Evolutionary conservation across 345 rosid genomes (phyloP), one percentile per base, ranked within the genome.

Genomic region (Arabis alpina): DNA sequence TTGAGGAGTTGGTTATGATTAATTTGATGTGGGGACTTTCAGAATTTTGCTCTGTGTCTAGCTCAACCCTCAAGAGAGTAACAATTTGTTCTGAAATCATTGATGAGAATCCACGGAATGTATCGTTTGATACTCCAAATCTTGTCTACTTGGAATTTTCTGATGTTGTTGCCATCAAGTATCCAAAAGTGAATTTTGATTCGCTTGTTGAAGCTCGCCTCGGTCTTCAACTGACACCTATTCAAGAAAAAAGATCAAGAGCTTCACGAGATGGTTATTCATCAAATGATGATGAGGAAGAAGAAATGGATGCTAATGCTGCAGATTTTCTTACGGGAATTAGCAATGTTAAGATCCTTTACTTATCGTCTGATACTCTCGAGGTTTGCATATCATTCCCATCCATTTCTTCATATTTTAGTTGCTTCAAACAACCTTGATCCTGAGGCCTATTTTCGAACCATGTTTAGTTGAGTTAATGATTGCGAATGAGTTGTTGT

Each of bases 361-460:
- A 71, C 54, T 45, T 71, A 42, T 61, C 68, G 2, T 60, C 74
- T 0, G 60, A 70, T 11, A n/a, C 68, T 71, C 61, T 71, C 30
- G 75, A 51, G 75, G 74, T 70, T 70, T 59, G 66, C 34, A 27
- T 27, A 39, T 27, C 6, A 39, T 4, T 59, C 50, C 32, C 32
- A 28, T 28, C 32, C 3, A 2, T 28, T 0, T 28, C 32, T 28
- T 23, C 58, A 39, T 58, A 27, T 24, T 28, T 3, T 28, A 34
- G 4, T 1, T 7, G 37, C 4, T 34, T n/a, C 23, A 19, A 0
- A 19, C 1, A 19, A 19, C 23, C 23, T 19, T 0, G 23, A 19
- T 19, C 23, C 23, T 19, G 23, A 19, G 23, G 23, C 23, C 23
- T 19, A 19, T 19, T n/a, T n/a, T n/a, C n/a, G n/a, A n/a, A n/a